These are phyloP conservation scores for Imleria badia DNA, from an alignment of 768 basidiomycete genomes.

Conservation along the genomic window DNA sequence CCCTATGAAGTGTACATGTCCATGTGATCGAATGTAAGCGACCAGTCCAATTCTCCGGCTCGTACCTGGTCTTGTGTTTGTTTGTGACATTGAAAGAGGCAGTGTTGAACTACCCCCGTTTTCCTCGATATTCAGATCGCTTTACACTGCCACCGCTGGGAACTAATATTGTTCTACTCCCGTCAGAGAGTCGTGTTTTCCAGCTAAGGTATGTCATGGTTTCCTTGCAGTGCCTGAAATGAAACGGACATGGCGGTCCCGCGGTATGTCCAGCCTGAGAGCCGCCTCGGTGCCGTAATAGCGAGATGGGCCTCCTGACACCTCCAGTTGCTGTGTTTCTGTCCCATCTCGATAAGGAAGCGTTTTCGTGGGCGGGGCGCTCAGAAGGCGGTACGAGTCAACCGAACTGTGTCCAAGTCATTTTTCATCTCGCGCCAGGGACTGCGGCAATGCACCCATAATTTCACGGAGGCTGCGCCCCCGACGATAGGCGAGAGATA, in stretches of 20 bases:
- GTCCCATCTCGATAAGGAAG: constrained; percentile 16
- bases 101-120: constrained; percentile 2
- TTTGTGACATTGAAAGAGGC: neutral
- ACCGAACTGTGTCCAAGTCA: constrained; percentile 12
- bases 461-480: constrained; percentile 26
- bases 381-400: constrained; percentile 20
- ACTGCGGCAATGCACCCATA: constrained; percentile 29
- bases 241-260: neutral
- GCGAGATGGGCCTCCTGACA: constrained; percentile 16
- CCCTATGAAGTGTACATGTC: no score
- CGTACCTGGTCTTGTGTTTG: constrained; percentile 6
- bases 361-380: constrained; percentile 13
- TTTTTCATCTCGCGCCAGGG: constrained; percentile 5
- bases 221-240: neutral
- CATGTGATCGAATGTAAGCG: constrained; percentile 2
- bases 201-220: neutral
- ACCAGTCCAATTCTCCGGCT: no score
- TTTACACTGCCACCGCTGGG: neutral
- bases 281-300: constrained; percentile 10
- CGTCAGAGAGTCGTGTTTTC: no score
- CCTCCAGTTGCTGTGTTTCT: constrained; percentile 7
- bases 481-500: constrained; percentile 21
- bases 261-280: neutral
- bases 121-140: neutral
- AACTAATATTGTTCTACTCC: neutral